Evolutionary conservation across 352 stramenopile species (phyloP), one percentile per base, ranked within the genome.

Genomic region (Saprolegnia diclina): DNA sequence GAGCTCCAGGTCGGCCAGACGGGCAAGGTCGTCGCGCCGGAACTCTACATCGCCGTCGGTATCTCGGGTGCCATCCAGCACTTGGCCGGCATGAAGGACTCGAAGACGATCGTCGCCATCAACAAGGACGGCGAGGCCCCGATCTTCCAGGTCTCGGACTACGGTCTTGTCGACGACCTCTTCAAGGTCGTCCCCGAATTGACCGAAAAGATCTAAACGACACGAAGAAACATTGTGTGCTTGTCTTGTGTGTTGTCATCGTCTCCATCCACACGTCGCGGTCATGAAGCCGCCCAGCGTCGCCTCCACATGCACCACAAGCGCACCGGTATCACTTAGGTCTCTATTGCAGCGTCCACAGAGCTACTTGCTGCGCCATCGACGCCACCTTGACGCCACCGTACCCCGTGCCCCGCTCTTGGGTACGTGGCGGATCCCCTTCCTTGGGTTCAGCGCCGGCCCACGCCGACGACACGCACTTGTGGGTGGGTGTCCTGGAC

Each of bases 21-120:
- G 6, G 97, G 97, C 56, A 99, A 99, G 83, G 94, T 99, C 37
- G 96, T 99, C 4, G 96, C 97, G 22, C 97, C 97, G 19, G 91
- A 99, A 73, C 82, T 99, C 48, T 99, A 99, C 72, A 94, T 99
- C 71, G 96, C 94, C 14, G 87, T 87, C 35, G 97, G 97, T 73
- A 99, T 99, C 79, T 98, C 90, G 18, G 97, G 97, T 35, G 97
- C 97, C 19, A 99, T 99, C 82, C 97, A 99, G 85, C 97, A 99
- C 83, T 91, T 99, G 69, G 93, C 88, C 21, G 97, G 97, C 72
- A 99, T 99, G 97, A 99, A 99, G 82, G 97, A 99, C 81, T 96
- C 82, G 73, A 99, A 99, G 83, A 98, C 92, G 11, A 99, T 99
- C 76, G 97, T 99, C 37, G 95, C 96, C 44, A 99, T 99, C 78